Conservation (phyloP, 352 stramenopile species). For the Thalassiosira hispida region DNA sequence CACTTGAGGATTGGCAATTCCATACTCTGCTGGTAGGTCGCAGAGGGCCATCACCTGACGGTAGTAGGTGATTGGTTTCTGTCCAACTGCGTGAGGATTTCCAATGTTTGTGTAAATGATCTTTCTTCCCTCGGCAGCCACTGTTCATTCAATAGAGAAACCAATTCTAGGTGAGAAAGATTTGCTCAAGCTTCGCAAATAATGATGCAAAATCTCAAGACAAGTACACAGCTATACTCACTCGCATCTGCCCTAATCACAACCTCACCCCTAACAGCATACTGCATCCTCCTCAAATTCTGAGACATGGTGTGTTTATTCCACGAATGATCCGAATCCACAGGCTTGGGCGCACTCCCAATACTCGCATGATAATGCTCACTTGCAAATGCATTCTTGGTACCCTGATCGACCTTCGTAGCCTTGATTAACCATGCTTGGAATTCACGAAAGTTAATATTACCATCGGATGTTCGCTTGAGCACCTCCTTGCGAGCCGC, state of each 20-base stretch:
- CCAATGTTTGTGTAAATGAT: constrained; percentile 97
- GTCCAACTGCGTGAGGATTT: constrained; percentile 94
- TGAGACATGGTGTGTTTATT: constrained; percentile 77
- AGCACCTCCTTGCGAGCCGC: constrained; percentile 35
- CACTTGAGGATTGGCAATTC: constrained; percentile 62
- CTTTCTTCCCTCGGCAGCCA: constrained; percentile 70
- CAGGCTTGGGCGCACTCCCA: constrained; percentile 12
- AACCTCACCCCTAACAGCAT: constrained; percentile 81
- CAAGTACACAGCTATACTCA: constrained; percentile 20
- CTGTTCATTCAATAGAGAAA: constrained; percentile 11
- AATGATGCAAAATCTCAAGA: not conserved
- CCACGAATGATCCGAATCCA: constrained; percentile 35
- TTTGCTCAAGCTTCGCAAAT: not conserved
- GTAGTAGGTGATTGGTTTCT: constrained; percentile 91
- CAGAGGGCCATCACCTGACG: constrained; percentile 78
- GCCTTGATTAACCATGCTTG: constrained; percentile 54
- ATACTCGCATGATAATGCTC: constrained; percentile 47
- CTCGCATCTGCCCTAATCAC: constrained; percentile 69
- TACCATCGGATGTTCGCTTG: constrained; percentile 20
- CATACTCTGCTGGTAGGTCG: constrained; percentile 67
- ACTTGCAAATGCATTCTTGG: constrained; percentile 36
- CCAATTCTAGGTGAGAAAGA: not conserved
- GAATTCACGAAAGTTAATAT: constrained; percentile 49
- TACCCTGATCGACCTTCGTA: constrained; percentile 43
- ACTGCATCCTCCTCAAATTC: constrained; percentile 75